Evolutionary conservation across 176 grass and related monocot genomes (phyloP).

Genomic region (Aegilops umbellulata): DNA sequence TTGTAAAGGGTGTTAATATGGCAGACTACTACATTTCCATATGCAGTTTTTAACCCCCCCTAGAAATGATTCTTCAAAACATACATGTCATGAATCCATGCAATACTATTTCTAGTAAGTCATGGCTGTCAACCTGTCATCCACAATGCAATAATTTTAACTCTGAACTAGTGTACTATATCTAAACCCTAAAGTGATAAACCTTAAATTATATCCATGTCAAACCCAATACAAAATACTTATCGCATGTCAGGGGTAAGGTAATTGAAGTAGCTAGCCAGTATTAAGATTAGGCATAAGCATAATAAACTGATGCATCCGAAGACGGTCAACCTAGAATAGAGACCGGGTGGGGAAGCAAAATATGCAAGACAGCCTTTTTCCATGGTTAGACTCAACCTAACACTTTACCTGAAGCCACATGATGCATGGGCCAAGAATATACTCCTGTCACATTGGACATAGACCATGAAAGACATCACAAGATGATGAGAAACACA

Average conservation of each 20-base stretch:
- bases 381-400: background rate
- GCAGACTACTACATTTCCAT: background rate
- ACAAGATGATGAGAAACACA: background rate
- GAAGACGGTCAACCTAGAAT: too few relatives aligned
- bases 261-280: too few relatives aligned
- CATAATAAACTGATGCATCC: too few relatives aligned
- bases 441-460: background rate
- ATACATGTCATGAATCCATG: background rate
- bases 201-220: background rate
- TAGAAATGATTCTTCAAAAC: slow-evolving; percentile 1
- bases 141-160: background rate
- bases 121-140: background rate
- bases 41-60: background rate
- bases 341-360: too few relatives aligned
- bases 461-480: background rate
- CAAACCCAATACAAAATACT: background rate
- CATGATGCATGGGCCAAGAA: background rate
- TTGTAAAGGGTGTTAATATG: background rate
- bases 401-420: background rate
- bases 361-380: too few relatives aligned
- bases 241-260: background rate
- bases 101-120: background rate
- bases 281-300: too few relatives aligned
- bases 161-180: background rate
- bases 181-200: background rate